phyloP scores from a whole-genome alignment of 1,284 basidiomycete genomes.

The Tranzscheliella williamsii region DNA sequence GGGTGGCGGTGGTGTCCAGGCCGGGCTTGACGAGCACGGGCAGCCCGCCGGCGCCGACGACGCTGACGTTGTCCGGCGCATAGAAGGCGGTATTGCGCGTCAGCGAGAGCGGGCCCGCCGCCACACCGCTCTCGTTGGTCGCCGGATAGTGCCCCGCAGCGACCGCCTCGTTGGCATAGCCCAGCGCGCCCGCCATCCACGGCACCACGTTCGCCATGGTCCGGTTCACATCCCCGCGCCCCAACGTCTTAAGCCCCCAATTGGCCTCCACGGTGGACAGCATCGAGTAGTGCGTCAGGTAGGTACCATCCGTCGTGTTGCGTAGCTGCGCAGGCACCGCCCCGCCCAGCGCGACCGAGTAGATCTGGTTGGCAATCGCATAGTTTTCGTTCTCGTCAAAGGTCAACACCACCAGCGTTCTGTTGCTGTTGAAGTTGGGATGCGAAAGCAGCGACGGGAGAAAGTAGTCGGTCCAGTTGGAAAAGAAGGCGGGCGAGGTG shows the following conservation, averaged over 20 bases:
- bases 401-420: slow-evolving; percentile 68
- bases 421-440: slow-evolving; percentile 65
- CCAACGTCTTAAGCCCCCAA: slow-evolving; percentile 62
- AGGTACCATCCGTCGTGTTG: slow-evolving; percentile 40
- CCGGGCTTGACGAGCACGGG: slow-evolving; percentile 45
- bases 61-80: slow-evolving; percentile 52
- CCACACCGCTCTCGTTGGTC: slow-evolving; percentile 60
- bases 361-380: slow-evolving; percentile 51
- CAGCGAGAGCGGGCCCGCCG: slow-evolving; percentile 50
- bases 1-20: slow-evolving; percentile 45
- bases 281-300: slow-evolving; percentile 69
- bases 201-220: slow-evolving; percentile 65
- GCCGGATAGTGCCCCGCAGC: slow-evolving; percentile 36
- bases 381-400: slow-evolving; percentile 68
- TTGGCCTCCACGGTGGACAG: slow-evolving; percentile 70
- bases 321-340: slow-evolving; percentile 28
- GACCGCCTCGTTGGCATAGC: slow-evolving; percentile 48
- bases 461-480: slow-evolving; percentile 67
- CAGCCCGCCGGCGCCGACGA: slow-evolving; percentile 56
- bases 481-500: slow-evolving; percentile 66
- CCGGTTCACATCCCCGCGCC: slow-evolving; percentile 48
- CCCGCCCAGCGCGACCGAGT: slow-evolving; percentile 42
- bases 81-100: slow-evolving; percentile 52
- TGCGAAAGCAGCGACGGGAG: slow-evolving; percentile 67
- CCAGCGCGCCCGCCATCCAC: slow-evolving; percentile 64